Evolutionary conservation across 2,329 filamentous ascomycete genomes (phyloP), one percentile per base, ranked within the genome.

Genomic region (Triangularia verruculosa): DNA sequence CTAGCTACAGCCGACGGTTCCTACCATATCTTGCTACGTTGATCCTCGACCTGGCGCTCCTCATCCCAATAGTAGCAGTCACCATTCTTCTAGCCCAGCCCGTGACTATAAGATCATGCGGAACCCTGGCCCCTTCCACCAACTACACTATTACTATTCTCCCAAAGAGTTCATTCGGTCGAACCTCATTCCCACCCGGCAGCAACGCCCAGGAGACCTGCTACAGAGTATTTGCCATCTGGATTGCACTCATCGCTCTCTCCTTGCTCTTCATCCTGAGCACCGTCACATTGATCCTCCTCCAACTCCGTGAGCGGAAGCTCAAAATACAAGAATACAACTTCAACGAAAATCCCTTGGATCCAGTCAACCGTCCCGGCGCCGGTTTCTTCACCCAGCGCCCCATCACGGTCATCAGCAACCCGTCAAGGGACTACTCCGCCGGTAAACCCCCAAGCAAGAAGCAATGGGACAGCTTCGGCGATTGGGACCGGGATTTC

Each of bases 221-320:
- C 79, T 87, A 88, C 72, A 88, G 95, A 80, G 87, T 93, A 75
- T 96, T 96, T 82, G 86, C 90, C 15, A 86, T 95, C 68, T 97
- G 93, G 93, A 93, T 92, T 0, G 77, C 97, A 65, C 86, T 87
- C 74, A 93, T 97, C 75, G 88, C 88, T 4, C 83, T 96, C 57
- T 92, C 88, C 74, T 84, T 90, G 52, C 78, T 92, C 34, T 91
- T 91, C 71, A 82, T 85, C 66, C 82, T 91, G 64, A 89, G 86
- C 1, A 78, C 81, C 54, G 76, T 89, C 57, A 81, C 84, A 54
- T 83, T 81, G 28, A 76, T 80, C 61, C 86, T 86, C 69, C 78
- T 92, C 43, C 90, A 87, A 85, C 82, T 84, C 67, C 82, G 84
- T 72, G 85, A 84, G 76, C 72, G 22, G 12, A 64, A 57, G 13